These are phyloP conservation scores for Mycosphaerelloides madeirae DNA, from an alignment of 2,329 filamentous ascomycete species.

Conservation along the genomic window DNA sequence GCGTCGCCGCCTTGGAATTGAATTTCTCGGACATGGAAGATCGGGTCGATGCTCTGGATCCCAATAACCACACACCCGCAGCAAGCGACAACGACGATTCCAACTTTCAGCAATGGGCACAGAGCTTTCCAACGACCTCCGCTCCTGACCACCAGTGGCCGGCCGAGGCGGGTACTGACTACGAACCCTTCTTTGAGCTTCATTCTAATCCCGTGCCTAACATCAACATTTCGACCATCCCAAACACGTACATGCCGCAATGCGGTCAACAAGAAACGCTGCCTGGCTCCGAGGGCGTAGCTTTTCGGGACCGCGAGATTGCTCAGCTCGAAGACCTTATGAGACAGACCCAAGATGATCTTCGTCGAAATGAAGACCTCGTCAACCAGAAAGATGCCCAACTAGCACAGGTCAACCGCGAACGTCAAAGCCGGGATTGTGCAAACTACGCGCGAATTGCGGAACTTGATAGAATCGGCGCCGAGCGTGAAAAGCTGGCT, in stretches of 20 bases:
- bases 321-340: constrained; percentile 19
- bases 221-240: too few species aligned
- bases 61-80: constrained; percentile 17
- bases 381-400: constrained; percentile 10
- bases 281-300: constrained; percentile 17
- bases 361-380: constrained; percentile 12
- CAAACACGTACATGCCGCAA: too few species aligned
- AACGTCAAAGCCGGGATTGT: constrained; percentile 1
- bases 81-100: constrained; percentile 9
- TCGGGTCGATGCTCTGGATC: constrained; percentile 17
- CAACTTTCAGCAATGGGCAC: too few species aligned
- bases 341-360: constrained; percentile 11
- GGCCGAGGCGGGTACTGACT: too few species aligned
- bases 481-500: constrained; percentile 7
- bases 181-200: too few species aligned
- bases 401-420: constrained; percentile 2
- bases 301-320: constrained; percentile 28
- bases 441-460: constrained; percentile 1
- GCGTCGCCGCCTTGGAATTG: constrained; percentile 18
- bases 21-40: constrained; percentile 23
- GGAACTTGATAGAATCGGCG: constrained; percentile 8
- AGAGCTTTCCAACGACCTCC: too few species aligned
- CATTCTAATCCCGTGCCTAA: too few species aligned
- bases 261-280: not conserved
- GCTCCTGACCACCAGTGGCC: too few species aligned